A percentile compares a stretch with the other conserved stretches of the same genome.
phyloP scores from a whole-genome alignment of 139 green algal species.

The Micractinium conductrix region DNA sequence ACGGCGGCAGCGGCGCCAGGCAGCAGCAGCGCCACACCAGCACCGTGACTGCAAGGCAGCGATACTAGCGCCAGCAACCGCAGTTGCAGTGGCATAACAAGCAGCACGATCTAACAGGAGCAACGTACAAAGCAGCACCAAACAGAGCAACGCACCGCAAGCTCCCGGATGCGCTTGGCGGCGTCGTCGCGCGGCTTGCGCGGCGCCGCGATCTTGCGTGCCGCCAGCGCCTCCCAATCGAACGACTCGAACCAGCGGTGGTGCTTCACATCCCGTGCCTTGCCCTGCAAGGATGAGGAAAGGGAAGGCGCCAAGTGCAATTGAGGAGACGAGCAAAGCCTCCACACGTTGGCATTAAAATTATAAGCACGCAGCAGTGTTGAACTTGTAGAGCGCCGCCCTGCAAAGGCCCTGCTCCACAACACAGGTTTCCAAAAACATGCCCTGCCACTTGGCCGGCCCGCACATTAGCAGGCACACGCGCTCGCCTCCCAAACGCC shows the following conservation, averaged over 20 bases:
- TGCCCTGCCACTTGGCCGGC: too few relatives aligned
- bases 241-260: conserved; percentile 95
- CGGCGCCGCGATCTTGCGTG: conserved; percentile 66
- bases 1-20: neutral
- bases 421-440: too few relatives aligned
- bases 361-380: too few relatives aligned
- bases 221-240: conserved; percentile 88
- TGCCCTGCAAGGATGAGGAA: neutral
- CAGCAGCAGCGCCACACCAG: neutral
- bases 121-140: neutral
- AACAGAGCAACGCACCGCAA: conserved; percentile 45
- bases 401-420: too few relatives aligned
- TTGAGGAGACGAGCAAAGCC: too few relatives aligned
- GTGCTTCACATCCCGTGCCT: conserved; percentile 85
- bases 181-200: conserved; percentile 82
- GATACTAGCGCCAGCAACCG: too few relatives aligned
- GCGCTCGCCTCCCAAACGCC: too few relatives aligned
- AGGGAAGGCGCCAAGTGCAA: too few relatives aligned
- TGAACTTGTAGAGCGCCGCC: too few relatives aligned
- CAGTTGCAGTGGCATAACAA: neutral
- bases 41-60: neutral
- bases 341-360: too few relatives aligned
- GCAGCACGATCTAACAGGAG: too few relatives aligned
- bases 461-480: too few relatives aligned
- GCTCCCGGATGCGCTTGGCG: conserved; percentile 83